These are phyloP conservation scores for Rhodomyrtus tomentosa DNA, from an alignment of 345 rosid species.

Conservation along the genomic window DNA sequence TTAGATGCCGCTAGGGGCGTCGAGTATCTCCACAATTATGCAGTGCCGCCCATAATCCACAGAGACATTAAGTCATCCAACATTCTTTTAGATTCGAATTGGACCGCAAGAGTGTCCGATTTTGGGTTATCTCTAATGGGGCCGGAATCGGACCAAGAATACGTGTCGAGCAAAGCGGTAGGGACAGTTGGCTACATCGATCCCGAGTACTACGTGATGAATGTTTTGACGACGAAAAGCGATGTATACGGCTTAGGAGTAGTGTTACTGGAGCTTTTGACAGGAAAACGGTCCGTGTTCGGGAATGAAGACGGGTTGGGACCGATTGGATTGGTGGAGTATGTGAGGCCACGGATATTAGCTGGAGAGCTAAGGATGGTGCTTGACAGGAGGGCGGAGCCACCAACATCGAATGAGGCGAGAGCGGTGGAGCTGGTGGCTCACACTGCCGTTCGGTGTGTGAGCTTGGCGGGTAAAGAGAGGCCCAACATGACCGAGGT, in stretches of 20 bases:
- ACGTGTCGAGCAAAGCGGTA: slow-evolving; percentile 30
- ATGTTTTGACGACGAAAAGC: slow-evolving; percentile 37
- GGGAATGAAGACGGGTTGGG: slow-evolving; percentile 14
- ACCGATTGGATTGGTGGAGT: slow-evolving; percentile 33
- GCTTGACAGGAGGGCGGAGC: slow-evolving; percentile 31
- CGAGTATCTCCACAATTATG: slow-evolving; percentile 54
- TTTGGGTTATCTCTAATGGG: slow-evolving; percentile 48
- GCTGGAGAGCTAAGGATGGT: slow-evolving; percentile 19
- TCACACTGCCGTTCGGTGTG: slow-evolving; percentile 28
- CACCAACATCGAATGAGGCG: slow-evolving; percentile 15
- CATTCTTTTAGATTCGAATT: slow-evolving; percentile 38
- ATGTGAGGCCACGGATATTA: slow-evolving; percentile 17
- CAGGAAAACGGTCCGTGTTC: slow-evolving; percentile 48
- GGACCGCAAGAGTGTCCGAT: slow-evolving; percentile 55
- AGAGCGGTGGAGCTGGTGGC: slow-evolving; percentile 43
- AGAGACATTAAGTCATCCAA: slow-evolving; percentile 70
- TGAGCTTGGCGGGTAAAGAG: slow-evolving; percentile 39
- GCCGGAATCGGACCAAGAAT: slow-evolving; percentile 27
- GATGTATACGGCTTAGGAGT: slow-evolving; percentile 63
- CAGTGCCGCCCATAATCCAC: slow-evolving; percentile 57
- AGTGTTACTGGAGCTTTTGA: slow-evolving; percentile 44
- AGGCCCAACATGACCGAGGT: slow-evolving; percentile 41
- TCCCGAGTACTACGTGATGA: slow-evolving; percentile 50
- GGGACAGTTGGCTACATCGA: slow-evolving; percentile 69
- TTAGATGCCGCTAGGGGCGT: slow-evolving; percentile 51